Evolutionary conservation across 371 early-diverging fungal genomes (phyloP), one percentile per base, ranked within the genome.

Genomic region (Fennellomyces sp.): DNA sequence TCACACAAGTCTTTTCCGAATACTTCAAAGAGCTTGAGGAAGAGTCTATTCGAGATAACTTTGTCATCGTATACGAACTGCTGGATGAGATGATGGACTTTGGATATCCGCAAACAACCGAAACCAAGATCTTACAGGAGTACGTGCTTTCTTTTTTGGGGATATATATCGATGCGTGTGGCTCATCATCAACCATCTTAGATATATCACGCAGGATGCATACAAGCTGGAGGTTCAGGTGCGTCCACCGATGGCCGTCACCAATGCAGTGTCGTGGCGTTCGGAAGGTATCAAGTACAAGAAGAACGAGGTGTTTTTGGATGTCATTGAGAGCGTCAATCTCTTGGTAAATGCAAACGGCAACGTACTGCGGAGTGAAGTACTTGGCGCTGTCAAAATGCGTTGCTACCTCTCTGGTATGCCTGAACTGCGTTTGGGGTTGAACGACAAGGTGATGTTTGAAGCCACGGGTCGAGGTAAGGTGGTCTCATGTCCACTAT

Each of bases 1-100:
- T 98, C 41, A 88, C 91, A 50, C 90, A 94, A 75, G 97, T 96
- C 35, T 93, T 97, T 76, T 88, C 90, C 28, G 97, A 97, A 72
- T 99, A 99, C 79, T 99, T 99, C 78, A 96, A 96, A 73, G 94
- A 94, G 61, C 86, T 99, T 52, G 98, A 99, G 75, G 99, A 99
- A 65, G 99, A 99, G 69, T 94, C 96, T 15, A 85, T 97, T 52
- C 93, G 93, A 79, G 95, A 97, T 61, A 93, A 95, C 75, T 95
- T 95, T 88, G 90, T 90, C 10, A 91, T 90, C 23, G 91, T 95
- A 5, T 99, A 99, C 72, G 99, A 99, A 78, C 80, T 99, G 29
- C 76, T 99, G 72, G 99, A 99, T 77, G 99, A 99, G 75, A 99
- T 99, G 96, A 97, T 97, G 97, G 99, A 99, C 75, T 99, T 96